A percentile compares a stretch with the other conserved stretches of the same genome.
Conservation (phyloP, 495 filamentous ascomycete genomes). For the Talaromyces ruber region DNA sequence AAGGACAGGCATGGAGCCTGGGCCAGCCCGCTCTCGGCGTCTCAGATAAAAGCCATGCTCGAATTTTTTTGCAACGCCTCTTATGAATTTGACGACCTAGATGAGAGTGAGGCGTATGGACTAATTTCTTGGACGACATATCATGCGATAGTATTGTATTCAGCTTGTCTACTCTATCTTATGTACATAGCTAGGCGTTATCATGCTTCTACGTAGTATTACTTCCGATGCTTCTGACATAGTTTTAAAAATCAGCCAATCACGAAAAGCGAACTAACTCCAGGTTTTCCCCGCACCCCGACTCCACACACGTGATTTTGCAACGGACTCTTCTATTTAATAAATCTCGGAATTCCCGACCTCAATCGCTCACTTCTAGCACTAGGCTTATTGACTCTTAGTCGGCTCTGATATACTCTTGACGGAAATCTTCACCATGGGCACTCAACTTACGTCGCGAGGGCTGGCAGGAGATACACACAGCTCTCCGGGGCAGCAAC, state of each 20-base stretch:
- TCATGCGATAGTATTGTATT: not conserved
- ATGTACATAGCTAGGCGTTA: too few relatives aligned
- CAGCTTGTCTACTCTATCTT: not conserved
- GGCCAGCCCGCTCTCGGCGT: not conserved
- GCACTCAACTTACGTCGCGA: not conserved
- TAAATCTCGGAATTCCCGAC: not conserved
- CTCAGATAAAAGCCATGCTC: not conserved
- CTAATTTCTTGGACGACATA: not conserved
- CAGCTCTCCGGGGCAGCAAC: not conserved
- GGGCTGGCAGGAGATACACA: not conserved
- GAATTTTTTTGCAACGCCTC: not conserved
- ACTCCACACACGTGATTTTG: not conserved
- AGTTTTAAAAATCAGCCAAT: too few relatives aligned
- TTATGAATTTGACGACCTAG: not conserved
- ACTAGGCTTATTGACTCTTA: not conserved
- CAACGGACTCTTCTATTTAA: not conserved
- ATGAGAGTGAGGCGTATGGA: not conserved
- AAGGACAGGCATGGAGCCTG: not conserved
- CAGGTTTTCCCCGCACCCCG: not conserved
- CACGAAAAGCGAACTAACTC: not conserved
- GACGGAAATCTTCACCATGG: not conserved
- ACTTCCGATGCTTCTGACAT: too few relatives aligned
- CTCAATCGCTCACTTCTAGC: not conserved
- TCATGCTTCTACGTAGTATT: too few relatives aligned
- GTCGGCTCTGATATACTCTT: not conserved